Conservation (phyloP, 2,329 filamentous ascomycete genomes). For the Penicillium sp. region DNA sequence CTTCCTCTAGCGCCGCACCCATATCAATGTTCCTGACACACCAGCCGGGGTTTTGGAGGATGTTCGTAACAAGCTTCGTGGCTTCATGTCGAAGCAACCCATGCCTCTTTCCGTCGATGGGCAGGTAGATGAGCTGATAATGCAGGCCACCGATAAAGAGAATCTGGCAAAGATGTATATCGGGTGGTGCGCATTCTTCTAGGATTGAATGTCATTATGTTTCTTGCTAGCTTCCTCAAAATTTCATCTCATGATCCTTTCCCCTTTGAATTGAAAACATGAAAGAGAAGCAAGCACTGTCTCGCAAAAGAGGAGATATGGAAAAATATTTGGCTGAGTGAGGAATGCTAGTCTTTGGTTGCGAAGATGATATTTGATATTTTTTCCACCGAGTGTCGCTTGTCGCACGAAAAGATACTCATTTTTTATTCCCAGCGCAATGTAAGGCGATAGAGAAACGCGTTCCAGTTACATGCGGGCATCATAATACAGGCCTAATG, state of each 20-base stretch:
- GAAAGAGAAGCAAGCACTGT: too few relatives aligned
- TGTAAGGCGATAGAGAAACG: not conserved
- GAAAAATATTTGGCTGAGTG: too few relatives aligned
- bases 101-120: conserved; percentile 94
- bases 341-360: too few relatives aligned
- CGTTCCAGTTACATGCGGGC: too few relatives aligned
- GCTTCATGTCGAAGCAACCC: conserved; percentile 81
- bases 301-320: too few relatives aligned
- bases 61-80: conserved; percentile 83
- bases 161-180: conserved; percentile 96
- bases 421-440: not conserved
- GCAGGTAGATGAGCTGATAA: conserved; percentile 93
- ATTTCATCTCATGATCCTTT: not conserved
- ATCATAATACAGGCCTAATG: conserved; percentile 11
- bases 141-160: conserved; percentile 77
- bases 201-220: conserved; percentile 11
- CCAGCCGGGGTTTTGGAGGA: conserved; percentile 84
- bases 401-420: not conserved
- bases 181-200: conserved; percentile 81
- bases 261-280: not conserved
- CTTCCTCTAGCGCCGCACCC: conserved; percentile 52
- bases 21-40: conserved; percentile 63
- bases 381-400: not conserved
- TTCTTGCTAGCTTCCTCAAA: not conserved
- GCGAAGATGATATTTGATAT: not conserved